phyloP scores from a whole-genome alignment of 768 basidiomycete species.

The Amanita brunnescens region DNA sequence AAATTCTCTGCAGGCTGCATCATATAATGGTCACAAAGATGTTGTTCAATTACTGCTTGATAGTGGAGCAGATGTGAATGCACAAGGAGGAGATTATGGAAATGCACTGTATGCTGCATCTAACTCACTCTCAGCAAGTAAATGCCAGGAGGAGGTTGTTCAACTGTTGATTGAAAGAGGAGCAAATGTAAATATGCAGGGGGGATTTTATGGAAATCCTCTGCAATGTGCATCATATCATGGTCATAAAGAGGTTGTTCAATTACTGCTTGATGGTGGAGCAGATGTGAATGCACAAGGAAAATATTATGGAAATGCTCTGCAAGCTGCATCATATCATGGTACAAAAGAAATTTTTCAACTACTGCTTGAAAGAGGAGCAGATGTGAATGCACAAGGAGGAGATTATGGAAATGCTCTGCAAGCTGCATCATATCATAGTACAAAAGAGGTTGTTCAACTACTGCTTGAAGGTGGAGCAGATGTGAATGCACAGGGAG shows the following conservation, averaged over 20 bases:
- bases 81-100: background rate
- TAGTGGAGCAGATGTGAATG: background rate
- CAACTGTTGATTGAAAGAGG: background rate
- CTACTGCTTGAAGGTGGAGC: too few relatives aligned
- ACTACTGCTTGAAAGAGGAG: background rate
- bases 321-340: background rate
- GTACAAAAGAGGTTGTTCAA: too few relatives aligned
- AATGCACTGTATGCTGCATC: background rate
- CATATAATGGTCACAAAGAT: background rate
- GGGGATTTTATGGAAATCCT: background rate
- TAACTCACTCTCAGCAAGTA: too few relatives aligned
- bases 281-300: background rate
- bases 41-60: background rate
- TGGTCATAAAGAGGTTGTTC: background rate
- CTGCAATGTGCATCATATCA: background rate
- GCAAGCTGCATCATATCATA: too few relatives aligned
- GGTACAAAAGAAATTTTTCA: background rate
- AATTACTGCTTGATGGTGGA: background rate
- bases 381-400: background rate
- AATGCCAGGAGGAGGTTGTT: background rate
- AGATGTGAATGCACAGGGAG: background rate
- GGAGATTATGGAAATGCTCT: too few relatives aligned
- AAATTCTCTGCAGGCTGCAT: background rate
- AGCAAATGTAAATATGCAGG: background rate
- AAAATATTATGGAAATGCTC: background rate